These are phyloP conservation scores for Biscutella laevigata DNA, from an alignment of 441 rosid species.

Conservation along the genomic window DNA sequence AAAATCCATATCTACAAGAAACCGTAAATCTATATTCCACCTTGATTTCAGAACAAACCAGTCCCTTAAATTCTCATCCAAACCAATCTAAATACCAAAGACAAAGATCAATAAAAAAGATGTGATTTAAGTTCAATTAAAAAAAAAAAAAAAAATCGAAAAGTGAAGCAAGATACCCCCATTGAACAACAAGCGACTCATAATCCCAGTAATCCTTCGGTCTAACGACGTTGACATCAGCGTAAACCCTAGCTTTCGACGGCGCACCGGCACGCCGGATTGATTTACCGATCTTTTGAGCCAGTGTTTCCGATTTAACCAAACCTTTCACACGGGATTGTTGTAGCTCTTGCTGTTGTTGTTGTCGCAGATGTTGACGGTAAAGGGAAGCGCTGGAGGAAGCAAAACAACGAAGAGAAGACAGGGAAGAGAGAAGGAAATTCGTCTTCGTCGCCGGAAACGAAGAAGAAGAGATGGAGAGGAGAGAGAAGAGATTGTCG, in stretches of 20 bases:
- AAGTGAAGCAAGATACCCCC: constrained; percentile 52
- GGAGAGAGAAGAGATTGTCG: constrained; percentile 23
- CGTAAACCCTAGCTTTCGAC: constrained; percentile 88
- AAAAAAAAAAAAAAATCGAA: not conserved
- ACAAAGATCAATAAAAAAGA: not conserved
- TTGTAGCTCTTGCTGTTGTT: constrained; percentile 13
- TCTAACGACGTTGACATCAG: constrained; percentile 69
- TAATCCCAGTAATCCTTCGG: constrained; percentile 97
- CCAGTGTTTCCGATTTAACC: constrained; percentile 51
- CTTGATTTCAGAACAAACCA: not conserved
- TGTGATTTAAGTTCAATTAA: not conserved
- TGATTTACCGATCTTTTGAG: constrained; percentile 92
- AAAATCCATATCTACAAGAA: not conserved
- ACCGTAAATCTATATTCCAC: constrained; percentile 18
- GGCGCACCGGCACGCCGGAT: constrained; percentile 89
- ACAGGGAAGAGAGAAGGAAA: not conserved
- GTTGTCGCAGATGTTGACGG: constrained; percentile 28
- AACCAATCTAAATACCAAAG: not conserved
- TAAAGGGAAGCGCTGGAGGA: constrained; percentile 31
- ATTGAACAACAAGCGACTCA: constrained; percentile 84
- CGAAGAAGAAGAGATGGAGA: constrained; percentile 18
- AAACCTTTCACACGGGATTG: constrained; percentile 20
- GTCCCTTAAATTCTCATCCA: too few species aligned
- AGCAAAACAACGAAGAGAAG: constrained; percentile 31
- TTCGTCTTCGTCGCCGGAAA: constrained; percentile 13